phyloP scores from a whole-genome alignment of 1,139 yeast species.

The Geotrichum restrictum region DNA sequence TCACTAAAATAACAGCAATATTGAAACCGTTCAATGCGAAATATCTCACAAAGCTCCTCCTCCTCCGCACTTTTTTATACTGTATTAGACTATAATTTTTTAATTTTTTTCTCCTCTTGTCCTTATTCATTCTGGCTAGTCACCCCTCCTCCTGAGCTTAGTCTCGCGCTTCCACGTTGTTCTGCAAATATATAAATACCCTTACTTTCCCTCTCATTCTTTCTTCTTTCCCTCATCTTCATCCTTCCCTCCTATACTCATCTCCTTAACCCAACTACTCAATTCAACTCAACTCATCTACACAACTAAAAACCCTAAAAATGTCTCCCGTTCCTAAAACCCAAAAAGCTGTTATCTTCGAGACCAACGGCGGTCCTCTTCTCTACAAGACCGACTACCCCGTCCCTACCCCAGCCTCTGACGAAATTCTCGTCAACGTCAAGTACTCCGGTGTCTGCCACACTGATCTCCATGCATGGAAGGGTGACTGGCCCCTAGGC shows the following conservation, averaged over 20 bases:
- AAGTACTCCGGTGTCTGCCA: conserved; percentile 67
- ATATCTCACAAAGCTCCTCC: not conserved
- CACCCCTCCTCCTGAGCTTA: not conserved
- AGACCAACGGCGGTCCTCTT: conserved; percentile 62
- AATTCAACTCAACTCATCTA: not conserved
- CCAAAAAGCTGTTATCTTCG: conserved; percentile 71
- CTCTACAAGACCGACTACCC: conserved; percentile 55
- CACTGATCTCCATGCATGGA: conserved; percentile 69
- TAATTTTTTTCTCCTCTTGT: not conserved
- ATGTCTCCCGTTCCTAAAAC: conserved; percentile 50
- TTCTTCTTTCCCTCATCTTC: not conserved
- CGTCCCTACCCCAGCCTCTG: conserved; percentile 57
- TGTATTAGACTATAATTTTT: too few relatives aligned
- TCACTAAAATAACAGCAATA: too few relatives aligned
- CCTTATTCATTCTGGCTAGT: not conserved
- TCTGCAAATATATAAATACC: conserved; percentile 19
- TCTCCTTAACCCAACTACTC: not conserved
- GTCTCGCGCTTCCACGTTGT: not conserved
- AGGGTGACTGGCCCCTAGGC: conserved; percentile 66
- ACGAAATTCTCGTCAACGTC: conserved; percentile 58
- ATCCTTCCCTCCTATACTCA: conserved; percentile 7
- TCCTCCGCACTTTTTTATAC: too few relatives aligned
- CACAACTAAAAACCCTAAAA: not conserved
- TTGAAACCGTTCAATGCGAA: too few relatives aligned
- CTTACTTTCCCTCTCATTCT: not conserved